Evolutionary conservation across 2,329 filamentous ascomycete genomes (phyloP).

Genomic region (Emericellopsis atlantica): DNA sequence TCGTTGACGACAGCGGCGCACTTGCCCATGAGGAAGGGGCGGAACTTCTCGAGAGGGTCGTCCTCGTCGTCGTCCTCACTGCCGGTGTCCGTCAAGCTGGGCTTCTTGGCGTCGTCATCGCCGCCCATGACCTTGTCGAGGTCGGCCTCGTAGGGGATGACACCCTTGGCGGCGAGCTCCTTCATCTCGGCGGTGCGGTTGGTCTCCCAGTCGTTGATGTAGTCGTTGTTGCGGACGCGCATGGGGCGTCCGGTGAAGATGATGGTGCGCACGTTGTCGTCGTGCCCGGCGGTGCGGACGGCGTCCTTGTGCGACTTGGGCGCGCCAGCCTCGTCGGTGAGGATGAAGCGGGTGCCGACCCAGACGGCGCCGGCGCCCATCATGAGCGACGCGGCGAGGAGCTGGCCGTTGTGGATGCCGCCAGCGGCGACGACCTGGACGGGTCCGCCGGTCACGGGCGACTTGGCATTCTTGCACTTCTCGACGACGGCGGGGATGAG

Average conservation of each 20-base stretch:
- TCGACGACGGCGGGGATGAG: slow-evolving; percentile 89
- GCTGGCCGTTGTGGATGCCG: slow-evolving; percentile 86
- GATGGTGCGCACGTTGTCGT: slow-evolving; percentile 93
- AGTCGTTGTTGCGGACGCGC: slow-evolving; percentile 84
- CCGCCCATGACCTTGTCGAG: slow-evolving; percentile 64
- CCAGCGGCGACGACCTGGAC: slow-evolving; percentile 91
- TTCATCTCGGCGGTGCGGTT: slow-evolving; percentile 87
- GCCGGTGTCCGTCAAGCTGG: slow-evolving; percentile 42
- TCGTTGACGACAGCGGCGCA: slow-evolving; percentile 88
- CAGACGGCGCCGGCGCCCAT: slow-evolving; percentile 87
- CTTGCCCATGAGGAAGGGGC: slow-evolving; percentile 94
- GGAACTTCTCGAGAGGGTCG: slow-evolving; percentile 81
- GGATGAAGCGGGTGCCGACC: slow-evolving; percentile 93
- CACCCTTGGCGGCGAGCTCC: slow-evolving; percentile 75
- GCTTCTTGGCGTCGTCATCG: slow-evolving; percentile 44
- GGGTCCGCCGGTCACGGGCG: slow-evolving; percentile 72
- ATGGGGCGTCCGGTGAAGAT: slow-evolving; percentile 97
- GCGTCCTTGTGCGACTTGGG: slow-evolving; percentile 92
- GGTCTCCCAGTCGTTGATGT: slow-evolving; percentile 93
- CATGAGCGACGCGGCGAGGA: slow-evolving; percentile 80
- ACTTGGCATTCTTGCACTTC: slow-evolving; percentile 67
- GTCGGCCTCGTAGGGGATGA: slow-evolving; percentile 89
- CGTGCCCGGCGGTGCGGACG: slow-evolving; percentile 79
- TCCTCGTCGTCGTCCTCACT: slow-evolving; percentile 62
- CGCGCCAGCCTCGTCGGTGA: slow-evolving; percentile 87